These are phyloP conservation scores for Amanita fuliginea DNA, from an alignment of 768 basidiomycete species.

Conservation along the genomic window DNA sequence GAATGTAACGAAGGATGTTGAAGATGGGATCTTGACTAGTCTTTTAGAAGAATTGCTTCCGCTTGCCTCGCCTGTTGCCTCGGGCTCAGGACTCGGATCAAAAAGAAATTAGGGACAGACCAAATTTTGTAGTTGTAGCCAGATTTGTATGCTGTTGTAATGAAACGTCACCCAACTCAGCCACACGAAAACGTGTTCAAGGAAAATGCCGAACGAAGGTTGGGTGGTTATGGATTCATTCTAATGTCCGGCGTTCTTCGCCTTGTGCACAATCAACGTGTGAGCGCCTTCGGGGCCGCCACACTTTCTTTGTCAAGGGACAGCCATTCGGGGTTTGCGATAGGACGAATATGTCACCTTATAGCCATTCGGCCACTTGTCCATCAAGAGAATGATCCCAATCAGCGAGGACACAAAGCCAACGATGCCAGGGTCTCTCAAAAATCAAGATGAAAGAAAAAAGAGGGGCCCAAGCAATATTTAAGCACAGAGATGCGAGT, in stretches of 20 bases:
- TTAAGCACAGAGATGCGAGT: neutral
- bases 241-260: neutral
- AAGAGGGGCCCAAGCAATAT: neutral
- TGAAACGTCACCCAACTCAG: neutral
- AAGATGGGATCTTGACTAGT: conserved; percentile 57
- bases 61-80: conserved; percentile 18
- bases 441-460: neutral
- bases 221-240: neutral
- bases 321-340: neutral
- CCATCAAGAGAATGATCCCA: neutral
- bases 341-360: neutral
- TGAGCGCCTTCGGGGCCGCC: neutral
- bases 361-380: neutral
- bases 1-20: conserved; percentile 39
- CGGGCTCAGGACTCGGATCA: conserved; percentile 20
- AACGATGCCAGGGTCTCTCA: neutral
- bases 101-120: neutral
- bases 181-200: conserved; percentile 2
- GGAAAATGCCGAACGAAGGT: neutral
- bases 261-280: neutral
- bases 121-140: conserved; percentile 19
- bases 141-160: neutral
- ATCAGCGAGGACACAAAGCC: neutral
- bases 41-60: conserved; percentile 50
- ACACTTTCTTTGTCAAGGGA: neutral